phyloP scores from a whole-genome alignment of 805 yeast genomes.

The Saccharomyces jurei region DNA sequence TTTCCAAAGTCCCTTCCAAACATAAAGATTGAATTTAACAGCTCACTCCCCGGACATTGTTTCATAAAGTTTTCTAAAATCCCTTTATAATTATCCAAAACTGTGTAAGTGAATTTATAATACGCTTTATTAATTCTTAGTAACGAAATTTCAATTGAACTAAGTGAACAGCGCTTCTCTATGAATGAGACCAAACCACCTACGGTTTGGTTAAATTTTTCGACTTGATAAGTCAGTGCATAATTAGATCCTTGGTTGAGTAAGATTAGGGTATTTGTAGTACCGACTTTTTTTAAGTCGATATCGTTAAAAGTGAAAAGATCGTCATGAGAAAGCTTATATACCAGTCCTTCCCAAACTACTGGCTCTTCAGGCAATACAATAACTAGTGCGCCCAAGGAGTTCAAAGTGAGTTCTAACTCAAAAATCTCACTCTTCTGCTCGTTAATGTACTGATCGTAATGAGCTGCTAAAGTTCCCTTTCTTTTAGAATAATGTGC shows the following conservation, averaged over 20 bases:
- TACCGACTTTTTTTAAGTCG: constrained; percentile 14
- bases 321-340: constrained; percentile 37
- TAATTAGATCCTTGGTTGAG: constrained; percentile 52
- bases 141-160: constrained; percentile 66
- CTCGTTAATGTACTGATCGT: constrained; percentile 30
- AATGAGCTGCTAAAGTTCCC: not conserved
- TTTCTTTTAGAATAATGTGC: constrained; percentile 2
- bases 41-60: constrained; percentile 61
- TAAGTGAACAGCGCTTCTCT: constrained; percentile 62
- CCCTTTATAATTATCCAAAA: constrained; percentile 51
- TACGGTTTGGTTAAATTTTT: constrained; percentile 48
- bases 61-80: constrained; percentile 47
- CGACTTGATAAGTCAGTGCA: constrained; percentile 47
- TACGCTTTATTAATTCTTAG: constrained; percentile 56
- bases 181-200: constrained; percentile 48
- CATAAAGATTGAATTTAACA: constrained; percentile 63
- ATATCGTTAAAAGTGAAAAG: constrained; percentile 21
- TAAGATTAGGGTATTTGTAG: constrained; percentile 14
- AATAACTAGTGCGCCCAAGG: constrained; percentile 57
- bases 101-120: constrained; percentile 57
- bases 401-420: constrained; percentile 23
- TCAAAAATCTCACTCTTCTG: constrained; percentile 18
- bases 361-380: constrained; percentile 76
- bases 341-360: constrained; percentile 81
- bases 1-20: constrained; percentile 78